Base-by-base conservation (phyloP, 2,329 filamentous ascomycete species). In the Neonectria sp. region DNA sequence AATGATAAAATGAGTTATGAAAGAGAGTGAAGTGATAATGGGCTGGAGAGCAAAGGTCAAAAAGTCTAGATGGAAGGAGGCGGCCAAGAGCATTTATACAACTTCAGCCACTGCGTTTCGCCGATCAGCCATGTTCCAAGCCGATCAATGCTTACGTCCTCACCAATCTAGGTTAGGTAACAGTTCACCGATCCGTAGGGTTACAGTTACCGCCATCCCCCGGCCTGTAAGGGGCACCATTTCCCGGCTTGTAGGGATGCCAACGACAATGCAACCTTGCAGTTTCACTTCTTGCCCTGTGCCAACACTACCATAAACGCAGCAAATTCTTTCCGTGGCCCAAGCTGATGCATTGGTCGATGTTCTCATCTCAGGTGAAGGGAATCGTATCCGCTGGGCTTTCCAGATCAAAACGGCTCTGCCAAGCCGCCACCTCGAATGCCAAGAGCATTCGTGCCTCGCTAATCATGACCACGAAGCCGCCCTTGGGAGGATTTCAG, bases 71-170 rank as follows among this genome's bases (percentile, higher is more conserved):
- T 46, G 15, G 3, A 43, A 35, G 12, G 37, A 63, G 59, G 55
- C 53, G 59, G 12, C 31, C 13, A 9, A 13, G 6, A 40, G 46
- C 48, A 55, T 74, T 68, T 74, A 73, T 75, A 75, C 24, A 31
- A 24, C n/a, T 45, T 21, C n/a, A 12, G 9, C 40, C n/a, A 45
- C n/a, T 8, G n/a, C 40, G n/a, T 45, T 45, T 21, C 40, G 17
- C n/a, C n/a, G 17, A 45, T 45, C 40, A 21, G 9, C 8, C 40
- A 9, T 21, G 17, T 21, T 43, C 40, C n/a, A 21, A 43, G 17
- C 17, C 11, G 40, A 43, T n/a, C 40, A 45, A 21, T 21, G 40
- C 40, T 45, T 45, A 24, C 40, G 40, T 45, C 40, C 8, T 45
- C n/a, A 4, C 40, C n/a, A 21, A 24, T n/a, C 17, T 8, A 3